These are phyloP conservation scores for Saprolegnia diclina DNA, from an alignment of 352 stramenopile species.

Conservation along the genomic window DNA sequence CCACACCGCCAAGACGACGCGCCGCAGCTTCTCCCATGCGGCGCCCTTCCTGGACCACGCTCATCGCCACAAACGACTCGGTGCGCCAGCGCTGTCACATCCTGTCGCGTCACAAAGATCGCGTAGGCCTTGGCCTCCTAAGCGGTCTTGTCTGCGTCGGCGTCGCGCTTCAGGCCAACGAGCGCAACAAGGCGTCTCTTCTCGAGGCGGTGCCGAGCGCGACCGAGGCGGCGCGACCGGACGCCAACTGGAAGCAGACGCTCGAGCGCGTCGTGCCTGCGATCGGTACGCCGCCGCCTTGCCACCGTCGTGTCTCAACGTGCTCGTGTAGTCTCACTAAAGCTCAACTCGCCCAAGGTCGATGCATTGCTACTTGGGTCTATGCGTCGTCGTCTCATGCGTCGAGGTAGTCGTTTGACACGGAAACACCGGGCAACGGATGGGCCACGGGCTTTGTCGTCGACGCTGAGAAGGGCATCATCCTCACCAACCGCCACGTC, in stretches of 20 bases:
- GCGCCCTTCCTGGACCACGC: too few relatives aligned
- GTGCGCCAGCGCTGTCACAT: too few relatives aligned
- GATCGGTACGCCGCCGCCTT: slow-evolving; percentile 36
- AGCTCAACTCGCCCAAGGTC: slow-evolving; percentile 84
- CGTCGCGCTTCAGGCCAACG: not conserved
- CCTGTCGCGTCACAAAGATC: too few relatives aligned
- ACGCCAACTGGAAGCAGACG: slow-evolving; percentile 76
- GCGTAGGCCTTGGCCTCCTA: slow-evolving; percentile 1
- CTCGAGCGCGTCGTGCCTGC: slow-evolving; percentile 77
- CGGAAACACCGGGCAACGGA: slow-evolving; percentile 77
- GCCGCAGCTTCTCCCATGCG: too few relatives aligned
- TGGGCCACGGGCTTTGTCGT: slow-evolving; percentile 91
- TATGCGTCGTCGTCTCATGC: slow-evolving; percentile 28
- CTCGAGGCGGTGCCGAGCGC: not conserved
- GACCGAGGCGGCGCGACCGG: slow-evolving; percentile 61
- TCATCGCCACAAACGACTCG: too few relatives aligned
- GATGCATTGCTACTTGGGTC: slow-evolving; percentile 8
- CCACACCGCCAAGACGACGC: too few relatives aligned
- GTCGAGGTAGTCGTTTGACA: slow-evolving; percentile 89
- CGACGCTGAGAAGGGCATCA: slow-evolving; percentile 86
- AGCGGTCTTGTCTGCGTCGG: not conserved
- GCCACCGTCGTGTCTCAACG: not conserved
- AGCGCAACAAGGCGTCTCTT: not conserved
- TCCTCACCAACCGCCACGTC: slow-evolving; percentile 91
- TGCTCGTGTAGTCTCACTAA: slow-evolving; percentile 57